Conservation (phyloP, 228 moss, liverwort and hornwort genomes). For the Sphagnum magellanicum region DNA sequence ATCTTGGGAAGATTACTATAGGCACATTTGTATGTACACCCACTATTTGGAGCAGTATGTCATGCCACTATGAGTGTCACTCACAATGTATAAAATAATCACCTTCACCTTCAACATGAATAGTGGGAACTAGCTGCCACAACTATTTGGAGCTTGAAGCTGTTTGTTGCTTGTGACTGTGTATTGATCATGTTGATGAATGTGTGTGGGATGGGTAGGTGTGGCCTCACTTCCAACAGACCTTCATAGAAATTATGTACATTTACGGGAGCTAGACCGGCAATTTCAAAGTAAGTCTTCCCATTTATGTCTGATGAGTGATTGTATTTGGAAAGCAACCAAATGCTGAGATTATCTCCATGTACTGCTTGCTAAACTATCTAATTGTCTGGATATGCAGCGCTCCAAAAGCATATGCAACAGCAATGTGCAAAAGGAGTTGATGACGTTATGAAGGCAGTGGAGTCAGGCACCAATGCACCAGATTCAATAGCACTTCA, state of each 20-base stretch:
- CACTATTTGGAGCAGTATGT: too few species aligned
- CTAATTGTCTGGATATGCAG: conserved; percentile 23
- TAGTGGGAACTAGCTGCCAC: too few species aligned
- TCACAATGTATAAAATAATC: too few species aligned
- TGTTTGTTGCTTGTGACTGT: too few species aligned
- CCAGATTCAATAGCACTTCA: conserved; percentile 47
- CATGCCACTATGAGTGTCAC: too few species aligned
- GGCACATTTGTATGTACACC: too few species aligned
- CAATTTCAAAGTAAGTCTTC: conserved; percentile 41
- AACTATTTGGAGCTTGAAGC: too few species aligned
- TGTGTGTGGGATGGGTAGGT: conserved; percentile 27
- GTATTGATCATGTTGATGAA: background rate
- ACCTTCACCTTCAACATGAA: too few species aligned
- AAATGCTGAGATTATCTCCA: background rate
- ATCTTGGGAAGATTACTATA: too few species aligned
- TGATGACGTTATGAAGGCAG: conserved; percentile 46
- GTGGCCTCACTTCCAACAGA: conserved; percentile 54
- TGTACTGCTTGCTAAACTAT: background rate
- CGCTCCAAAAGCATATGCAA: conserved; percentile 57
- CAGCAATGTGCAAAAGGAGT: conserved; percentile 41
- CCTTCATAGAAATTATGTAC: conserved; percentile 60
- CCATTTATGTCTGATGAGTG: background rate
- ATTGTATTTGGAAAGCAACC: background rate
- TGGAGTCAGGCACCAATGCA: conserved; percentile 27
- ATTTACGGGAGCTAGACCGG: conserved; percentile 57